These are phyloP conservation scores for Silene noctiflora DNA, from an alignment of 179 eudicot genomes.

Conservation along the genomic window DNA sequence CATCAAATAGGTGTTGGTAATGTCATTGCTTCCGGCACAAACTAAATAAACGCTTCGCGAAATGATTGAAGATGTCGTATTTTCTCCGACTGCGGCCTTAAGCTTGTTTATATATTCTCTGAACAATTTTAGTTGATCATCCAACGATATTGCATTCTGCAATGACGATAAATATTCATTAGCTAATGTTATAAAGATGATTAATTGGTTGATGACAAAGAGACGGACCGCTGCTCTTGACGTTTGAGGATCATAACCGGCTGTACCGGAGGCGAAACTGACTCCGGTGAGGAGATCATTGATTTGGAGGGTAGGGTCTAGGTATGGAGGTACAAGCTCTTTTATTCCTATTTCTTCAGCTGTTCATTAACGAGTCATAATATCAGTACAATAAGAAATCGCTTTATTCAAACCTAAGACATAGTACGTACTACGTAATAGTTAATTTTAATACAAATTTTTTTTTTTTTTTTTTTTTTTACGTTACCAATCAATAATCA, in stretches of 20 bases:
- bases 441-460: no score
- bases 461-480: no score
- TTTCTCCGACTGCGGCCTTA: conserved; percentile 50
- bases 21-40: conserved; percentile 78
- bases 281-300: conserved; percentile 51
- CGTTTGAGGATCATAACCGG: conserved; percentile 49
- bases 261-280: conserved; percentile 46
- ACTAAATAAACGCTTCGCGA: conserved; percentile 45
- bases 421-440: no score
- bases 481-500: no score
- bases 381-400: no score
- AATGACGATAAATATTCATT: neutral
- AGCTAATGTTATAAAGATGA: neutral
- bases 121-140: conserved; percentile 64
- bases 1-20: conserved; percentile 62
- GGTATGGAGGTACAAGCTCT: conserved; percentile 33
- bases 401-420: no score
- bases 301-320: conserved; percentile 19
- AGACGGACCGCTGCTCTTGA: conserved; percentile 27
- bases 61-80: conserved; percentile 35
- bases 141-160: conserved; percentile 54
- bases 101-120: conserved; percentile 59
- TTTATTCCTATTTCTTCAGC: conserved; percentile 29
- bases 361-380: neutral
- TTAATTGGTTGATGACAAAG: neutral